phyloP scores from a whole-genome alignment of 2,329 filamentous ascomycete genomes.

The Aspergillus oerlinghausenensis region DNA sequence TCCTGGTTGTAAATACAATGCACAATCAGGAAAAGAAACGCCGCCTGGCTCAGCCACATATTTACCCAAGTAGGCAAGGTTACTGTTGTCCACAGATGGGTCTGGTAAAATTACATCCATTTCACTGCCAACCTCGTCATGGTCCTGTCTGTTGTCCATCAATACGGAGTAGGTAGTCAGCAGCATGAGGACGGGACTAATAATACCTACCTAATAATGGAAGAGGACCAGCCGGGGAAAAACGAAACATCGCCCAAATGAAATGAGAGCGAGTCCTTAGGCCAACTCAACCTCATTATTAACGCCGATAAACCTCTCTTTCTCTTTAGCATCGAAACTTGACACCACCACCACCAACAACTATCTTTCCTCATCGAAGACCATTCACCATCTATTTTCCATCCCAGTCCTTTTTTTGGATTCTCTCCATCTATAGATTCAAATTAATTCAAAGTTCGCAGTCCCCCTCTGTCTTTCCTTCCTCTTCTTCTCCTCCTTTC shows the following conservation, averaged over 20 bases:
- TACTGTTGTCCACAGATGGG: background rate
- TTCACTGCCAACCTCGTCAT: background rate
- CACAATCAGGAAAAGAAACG: conserved; percentile 6
- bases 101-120: background rate
- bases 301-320: conserved; percentile 17
- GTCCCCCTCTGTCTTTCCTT: conserved; percentile 20
- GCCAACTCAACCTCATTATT: conserved; percentile 1
- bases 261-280: conserved; percentile 1
- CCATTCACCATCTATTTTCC: conserved; percentile 1
- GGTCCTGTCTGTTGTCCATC: background rate
- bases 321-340: conserved; percentile 24
- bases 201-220: conserved; percentile 2
- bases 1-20: background rate
- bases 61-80: background rate
- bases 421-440: conserved; percentile 4
- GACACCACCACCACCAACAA: conserved; percentile 2
- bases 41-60: conserved; percentile 3
- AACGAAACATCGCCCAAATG: conserved; percentile 3
- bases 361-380: background rate
- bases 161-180: background rate
- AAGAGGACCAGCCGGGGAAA: background rate
- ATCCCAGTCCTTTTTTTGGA: conserved; percentile 6
- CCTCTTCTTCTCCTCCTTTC: conserved; percentile 17
- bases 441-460: conserved; percentile 16
- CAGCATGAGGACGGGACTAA: background rate